Conservation (phyloP, 805 yeast species). For the Brettanomyces bruxellensis region DNA sequence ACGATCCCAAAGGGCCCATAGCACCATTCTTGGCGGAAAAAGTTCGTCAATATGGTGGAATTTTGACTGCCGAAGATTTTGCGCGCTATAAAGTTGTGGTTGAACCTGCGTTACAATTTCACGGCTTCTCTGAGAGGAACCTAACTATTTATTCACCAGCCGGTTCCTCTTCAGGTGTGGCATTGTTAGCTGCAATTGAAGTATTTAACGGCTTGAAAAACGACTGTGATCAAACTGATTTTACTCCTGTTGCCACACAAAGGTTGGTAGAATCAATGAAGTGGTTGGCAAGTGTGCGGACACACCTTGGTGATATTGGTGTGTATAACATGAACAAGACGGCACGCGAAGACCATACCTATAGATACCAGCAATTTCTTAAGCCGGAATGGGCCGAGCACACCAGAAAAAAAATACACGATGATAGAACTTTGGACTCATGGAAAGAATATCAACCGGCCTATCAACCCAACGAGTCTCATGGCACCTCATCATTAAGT, state of each 20-base stretch:
- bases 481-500: slow-evolving; percentile 86
- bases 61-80: slow-evolving; percentile 59
- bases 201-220: slow-evolving; percentile 39
- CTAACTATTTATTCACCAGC: slow-evolving; percentile 42
- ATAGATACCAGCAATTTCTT: slow-evolving; percentile 35
- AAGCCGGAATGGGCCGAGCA: slow-evolving; percentile 48
- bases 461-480: slow-evolving; percentile 68
- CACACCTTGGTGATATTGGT: slow-evolving; percentile 69
- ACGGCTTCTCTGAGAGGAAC: slow-evolving; percentile 19
- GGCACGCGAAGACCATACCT: slow-evolving; percentile 20
- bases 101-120: slow-evolving; percentile 34
- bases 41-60: slow-evolving; percentile 53
- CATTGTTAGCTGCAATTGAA: slow-evolving; percentile 64
- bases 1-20: slow-evolving; percentile 74
- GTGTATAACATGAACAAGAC: slow-evolving; percentile 18
- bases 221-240: slow-evolving; percentile 31
- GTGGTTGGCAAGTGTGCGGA: slow-evolving; percentile 83
- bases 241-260: slow-evolving; percentile 45
- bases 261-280: slow-evolving; percentile 80
- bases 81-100: slow-evolving; percentile 45
- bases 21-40: slow-evolving; percentile 48
- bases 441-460: slow-evolving; percentile 77
- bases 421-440: slow-evolving; percentile 42
- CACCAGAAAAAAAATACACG: slow-evolving; percentile 43
- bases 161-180: slow-evolving; percentile 82